phyloP scores from a whole-genome alignment of 2,329 filamentous ascomycete species.

The Sphaerulina vaccinii region DNA sequence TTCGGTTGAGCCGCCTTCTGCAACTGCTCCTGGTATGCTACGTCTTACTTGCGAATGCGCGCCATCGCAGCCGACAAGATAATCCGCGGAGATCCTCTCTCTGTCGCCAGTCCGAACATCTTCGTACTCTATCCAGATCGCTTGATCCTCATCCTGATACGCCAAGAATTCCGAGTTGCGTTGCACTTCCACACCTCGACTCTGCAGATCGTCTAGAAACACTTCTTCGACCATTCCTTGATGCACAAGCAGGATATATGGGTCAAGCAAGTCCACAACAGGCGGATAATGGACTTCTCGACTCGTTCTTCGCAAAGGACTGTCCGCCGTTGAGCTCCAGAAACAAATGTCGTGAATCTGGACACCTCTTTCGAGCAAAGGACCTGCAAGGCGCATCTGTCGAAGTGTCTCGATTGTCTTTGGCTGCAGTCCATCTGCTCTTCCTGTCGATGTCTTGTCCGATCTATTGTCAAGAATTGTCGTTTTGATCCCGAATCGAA shows the following conservation, averaged over 20 bases:
- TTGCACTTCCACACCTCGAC: constrained; percentile 62
- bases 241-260: constrained; percentile 59
- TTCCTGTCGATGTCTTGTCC: constrained; percentile 66
- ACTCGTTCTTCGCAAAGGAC: constrained; percentile 58
- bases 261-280: constrained; percentile 52
- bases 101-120: constrained; percentile 39
- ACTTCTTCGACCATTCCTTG: constrained; percentile 74
- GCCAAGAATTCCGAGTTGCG: constrained; percentile 63
- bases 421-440: constrained; percentile 71
- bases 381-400: constrained; percentile 70
- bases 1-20: constrained; percentile 51
- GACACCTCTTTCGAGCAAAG: constrained; percentile 64
- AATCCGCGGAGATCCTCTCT: constrained; percentile 56
- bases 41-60: constrained; percentile 69
- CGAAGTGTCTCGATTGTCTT: constrained; percentile 76
- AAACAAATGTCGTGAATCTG: constrained; percentile 73
- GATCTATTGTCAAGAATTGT: constrained; percentile 67
- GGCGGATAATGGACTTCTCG: constrained; percentile 67
- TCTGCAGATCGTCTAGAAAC: constrained; percentile 66
- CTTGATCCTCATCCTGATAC: constrained; percentile 44
- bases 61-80: constrained; percentile 70
- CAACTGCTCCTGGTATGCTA: constrained; percentile 55
- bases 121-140: constrained; percentile 46
- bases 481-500: constrained; percentile 64
- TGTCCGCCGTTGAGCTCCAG: constrained; percentile 51